Evolutionary conservation across 1,284 basidiomycete genomes (phyloP), one percentile per base, ranked within the genome.

Genomic region (Papiliotrema terrestris): DNA sequence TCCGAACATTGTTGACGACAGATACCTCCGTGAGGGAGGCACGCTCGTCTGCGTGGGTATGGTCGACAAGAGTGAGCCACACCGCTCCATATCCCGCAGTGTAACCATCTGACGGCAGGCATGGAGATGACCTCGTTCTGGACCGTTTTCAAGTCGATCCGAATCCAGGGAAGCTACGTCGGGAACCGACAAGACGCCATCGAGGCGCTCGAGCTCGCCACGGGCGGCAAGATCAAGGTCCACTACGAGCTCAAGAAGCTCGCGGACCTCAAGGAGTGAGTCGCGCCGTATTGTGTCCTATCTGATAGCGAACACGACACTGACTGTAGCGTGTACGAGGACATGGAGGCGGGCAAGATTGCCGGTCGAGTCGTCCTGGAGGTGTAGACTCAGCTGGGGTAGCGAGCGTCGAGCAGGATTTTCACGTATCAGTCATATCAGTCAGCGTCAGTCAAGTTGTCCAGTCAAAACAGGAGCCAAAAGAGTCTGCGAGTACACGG

Each of bases 11-110:
- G n/a, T n/a, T n/a, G 89, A 87, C 8, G 76, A 88, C 32, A 82
- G 84, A 48, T 89, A 89, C 72, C 74, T 89, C 55, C 80, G 85
- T 38, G 75, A 79, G 4, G 80, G 83, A 38, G 84, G 87, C 26
- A 65, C 81, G 2, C 78, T 91, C 52, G 88, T 91, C 80, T 85
- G 82, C 37, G 86, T 90, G 38, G 88, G 88, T 46, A 76, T 90
- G 5, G 88, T 87, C 8, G 83, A 81, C 2, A 75, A 82, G 29
- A 82, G 83, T 0, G 79, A 74, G 23, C 52, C 51, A 43, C 52
- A 62, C 53, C 51, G 14, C 9, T 13, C 22, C 42, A 45, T 45
- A 11, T 22, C 15, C 15, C 32, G 11, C 25, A 23, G 9, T 8
- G 23, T 29, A 51, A 50, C 36, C 47, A 56, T 14, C 50, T 58